These are phyloP conservation scores for Exophiala phaeomuriformis DNA, from an alignment of 2,329 filamentous ascomycete genomes.

Conservation along the genomic window DNA sequence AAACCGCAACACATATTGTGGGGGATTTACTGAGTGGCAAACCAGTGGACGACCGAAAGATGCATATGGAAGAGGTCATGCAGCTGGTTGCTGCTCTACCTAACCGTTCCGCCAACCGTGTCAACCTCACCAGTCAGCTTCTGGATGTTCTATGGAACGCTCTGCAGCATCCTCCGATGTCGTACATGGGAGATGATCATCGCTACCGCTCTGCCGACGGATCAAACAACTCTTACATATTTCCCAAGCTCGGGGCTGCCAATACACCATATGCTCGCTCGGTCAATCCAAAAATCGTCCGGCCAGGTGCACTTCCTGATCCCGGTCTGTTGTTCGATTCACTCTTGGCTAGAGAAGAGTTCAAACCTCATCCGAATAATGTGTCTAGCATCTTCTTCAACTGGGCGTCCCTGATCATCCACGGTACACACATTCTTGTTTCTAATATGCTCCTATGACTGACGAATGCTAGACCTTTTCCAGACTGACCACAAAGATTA, in stretches of 20 bases:
- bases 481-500: constrained; percentile 58
- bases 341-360: constrained; percentile 38
- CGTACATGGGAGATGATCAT: constrained; percentile 49
- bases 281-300: constrained; percentile 47
- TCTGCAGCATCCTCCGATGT: constrained; percentile 63
- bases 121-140: constrained; percentile 59
- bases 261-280: constrained; percentile 61
- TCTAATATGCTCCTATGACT: not conserved
- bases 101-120: constrained; percentile 53
- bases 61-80: constrained; percentile 68
- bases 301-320: constrained; percentile 61
- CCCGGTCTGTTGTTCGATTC: constrained; percentile 47
- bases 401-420: constrained; percentile 66
- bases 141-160: constrained; percentile 64
- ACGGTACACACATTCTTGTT: constrained; percentile 43
- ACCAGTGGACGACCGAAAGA: constrained; percentile 65
- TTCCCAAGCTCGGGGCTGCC: constrained; percentile 60
- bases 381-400: constrained; percentile 66
- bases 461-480: constrained; percentile 52
- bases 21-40: constrained; percentile 57
- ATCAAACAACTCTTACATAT: constrained; percentile 61
- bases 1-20: constrained; percentile 56
- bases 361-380: constrained; percentile 57
- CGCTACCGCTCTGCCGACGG: constrained; percentile 64
- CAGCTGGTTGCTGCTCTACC: constrained; percentile 60